Evolutionary conservation across 331 rosid genomes (phyloP), one percentile per base, ranked within the genome.

Genomic region (Ulmus americana): DNA sequence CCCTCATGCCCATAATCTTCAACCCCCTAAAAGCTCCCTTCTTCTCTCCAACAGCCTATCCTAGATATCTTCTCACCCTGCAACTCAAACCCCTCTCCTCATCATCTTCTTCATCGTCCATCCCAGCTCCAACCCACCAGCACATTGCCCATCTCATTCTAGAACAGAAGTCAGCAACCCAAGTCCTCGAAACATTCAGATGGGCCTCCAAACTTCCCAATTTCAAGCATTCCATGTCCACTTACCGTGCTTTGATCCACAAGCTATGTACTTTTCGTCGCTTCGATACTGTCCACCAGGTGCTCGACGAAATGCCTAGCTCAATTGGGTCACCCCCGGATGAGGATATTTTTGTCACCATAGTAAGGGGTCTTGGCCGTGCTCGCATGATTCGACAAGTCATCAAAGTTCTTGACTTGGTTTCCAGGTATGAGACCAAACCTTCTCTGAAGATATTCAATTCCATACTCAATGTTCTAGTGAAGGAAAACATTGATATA

Each of bases 261-360:
- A 86, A 76, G 70, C 83, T 88, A 0, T 86, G 96, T 8, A 2
- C 73, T 20, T 88, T 84, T 53, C 88, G 78, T 38, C 85, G 75
- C 18, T 86, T 88, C 12, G 87, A 86, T 63, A 74, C 80, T 0
- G 80, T 79, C 86, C 72, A 84, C 80, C 84, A 84, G 61, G 59
- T 86, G 87, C 90, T 88, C 79, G 84, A 86, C 13, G 85, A 90
- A 82, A 86, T 90, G 88, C 86, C 91, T 1, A 43, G 12, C 62
- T 76, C 95, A 65, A 67, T 89, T 0, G 83, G 87, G 50, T 66
- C 68, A 4, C 80, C 91, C 64, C 89, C 95, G 0, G 71, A 70
- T 0, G 96, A 86, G 0, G 77, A 69, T 39, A 79, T 78, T 8
- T 90, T 90, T 35, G 58, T 90, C 66, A 90, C 91, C 1, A 59